phyloP scores from a whole-genome alignment of 1,284 basidiomycete genomes.

The Gomphus bonarii region DNA sequence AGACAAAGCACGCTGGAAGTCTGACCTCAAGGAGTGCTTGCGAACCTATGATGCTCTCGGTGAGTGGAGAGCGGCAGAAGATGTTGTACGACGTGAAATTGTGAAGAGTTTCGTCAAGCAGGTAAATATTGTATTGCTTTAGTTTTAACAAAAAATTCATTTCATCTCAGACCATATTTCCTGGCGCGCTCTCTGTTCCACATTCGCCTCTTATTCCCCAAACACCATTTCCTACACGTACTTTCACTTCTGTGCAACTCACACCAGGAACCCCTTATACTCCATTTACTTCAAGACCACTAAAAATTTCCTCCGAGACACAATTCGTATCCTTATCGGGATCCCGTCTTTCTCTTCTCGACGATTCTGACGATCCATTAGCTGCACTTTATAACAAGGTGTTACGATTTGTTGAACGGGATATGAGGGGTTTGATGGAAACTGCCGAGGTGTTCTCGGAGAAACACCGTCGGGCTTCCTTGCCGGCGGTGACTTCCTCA shows the following conservation, averaged over 20 bases:
- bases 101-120: conserved; percentile 70
- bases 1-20: conserved; percentile 51
- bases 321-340: conserved; percentile 26
- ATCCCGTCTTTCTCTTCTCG: conserved; percentile 37
- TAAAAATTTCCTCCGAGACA: conserved; percentile 28
- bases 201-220: conserved; percentile 67
- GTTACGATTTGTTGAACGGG: conserved; percentile 68
- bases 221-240: conserved; percentile 44
- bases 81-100: conserved; percentile 62
- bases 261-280: conserved; percentile 43
- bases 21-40: conserved; percentile 70
- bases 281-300: conserved; percentile 37
- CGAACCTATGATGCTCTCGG: conserved; percentile 74
- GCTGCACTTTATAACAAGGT: conserved; percentile 72
- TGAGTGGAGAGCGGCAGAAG: conserved; percentile 79
- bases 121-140: conserved; percentile 26
- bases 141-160: conserved; percentile 6
- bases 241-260: conserved; percentile 29
- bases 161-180: conserved; percentile 51
- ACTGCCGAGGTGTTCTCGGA: conserved; percentile 58
- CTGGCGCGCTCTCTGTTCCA: conserved; percentile 54
- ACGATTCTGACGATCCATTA: conserved; percentile 56
- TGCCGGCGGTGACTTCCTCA: conserved; percentile 4
- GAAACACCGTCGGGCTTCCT: conserved; percentile 21
- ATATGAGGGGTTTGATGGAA: conserved; percentile 64